Percentiles rank a stretch among this genome's conserved stretches.
phyloP scores from a whole-genome alignment of 371 early-diverging fungal genomes.

The Mucor circinelloides region DNA sequence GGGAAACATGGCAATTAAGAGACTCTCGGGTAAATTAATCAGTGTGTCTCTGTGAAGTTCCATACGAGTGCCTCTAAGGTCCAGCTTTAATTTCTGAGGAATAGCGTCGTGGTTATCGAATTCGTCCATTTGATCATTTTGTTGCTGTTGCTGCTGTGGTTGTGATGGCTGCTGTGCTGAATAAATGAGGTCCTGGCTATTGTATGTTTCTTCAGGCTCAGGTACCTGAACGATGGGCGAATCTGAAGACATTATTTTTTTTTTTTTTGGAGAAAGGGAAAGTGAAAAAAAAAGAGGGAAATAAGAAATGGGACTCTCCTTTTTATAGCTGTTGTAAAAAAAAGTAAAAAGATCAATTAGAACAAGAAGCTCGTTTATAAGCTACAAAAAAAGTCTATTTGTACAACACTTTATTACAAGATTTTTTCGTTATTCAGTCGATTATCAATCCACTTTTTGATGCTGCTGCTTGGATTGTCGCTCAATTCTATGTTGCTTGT shows the following conservation, averaged over 20 bases:
- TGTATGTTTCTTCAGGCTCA: slow-evolving; percentile 27
- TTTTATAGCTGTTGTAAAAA: not conserved
- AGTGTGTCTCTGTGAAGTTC: slow-evolving; percentile 75
- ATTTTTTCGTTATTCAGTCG: not conserved
- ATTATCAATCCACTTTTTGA: not conserved
- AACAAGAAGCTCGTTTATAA: slow-evolving; percentile 12
- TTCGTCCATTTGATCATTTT: slow-evolving; percentile 31
- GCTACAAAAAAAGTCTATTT: slow-evolving; percentile 12
- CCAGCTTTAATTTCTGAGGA: slow-evolving; percentile 65
- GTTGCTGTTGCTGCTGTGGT: slow-evolving; percentile 3
- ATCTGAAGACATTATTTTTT: slow-evolving; percentile 36
- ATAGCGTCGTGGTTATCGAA: slow-evolving; percentile 48
- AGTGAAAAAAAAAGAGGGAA: not conserved
- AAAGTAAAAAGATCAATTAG: slow-evolving; percentile 10
- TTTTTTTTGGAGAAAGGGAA: not conserved
- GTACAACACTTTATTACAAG: slow-evolving; percentile 10
- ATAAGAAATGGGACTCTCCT: not conserved
- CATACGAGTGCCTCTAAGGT: slow-evolving; percentile 73
- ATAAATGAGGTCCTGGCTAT: slow-evolving; percentile 29
- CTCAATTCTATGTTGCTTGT: not conserved
- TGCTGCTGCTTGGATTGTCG: not conserved
- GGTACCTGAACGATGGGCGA: slow-evolving; percentile 50
- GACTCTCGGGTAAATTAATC: slow-evolving; percentile 74
- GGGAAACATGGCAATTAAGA: slow-evolving; percentile 85
- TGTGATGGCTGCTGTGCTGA: slow-evolving; percentile 1